A percentile compares a stretch with the other conserved stretches of the same genome.
These are phyloP conservation scores for Mycena galericulata DNA, from an alignment of 768 basidiomycete species.

Conservation along the genomic window DNA sequence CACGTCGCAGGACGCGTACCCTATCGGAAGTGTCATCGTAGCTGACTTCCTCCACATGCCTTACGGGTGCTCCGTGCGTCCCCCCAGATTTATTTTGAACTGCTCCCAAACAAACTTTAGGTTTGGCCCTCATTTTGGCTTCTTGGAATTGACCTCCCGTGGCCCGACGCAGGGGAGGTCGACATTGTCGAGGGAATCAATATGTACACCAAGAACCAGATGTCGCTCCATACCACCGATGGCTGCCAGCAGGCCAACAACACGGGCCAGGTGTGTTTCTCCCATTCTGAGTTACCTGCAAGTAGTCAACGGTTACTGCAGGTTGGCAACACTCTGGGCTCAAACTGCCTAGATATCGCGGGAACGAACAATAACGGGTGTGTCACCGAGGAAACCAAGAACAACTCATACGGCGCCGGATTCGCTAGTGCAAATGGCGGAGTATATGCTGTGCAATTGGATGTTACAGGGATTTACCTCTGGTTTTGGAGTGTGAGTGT, in stretches of 20 bases:
- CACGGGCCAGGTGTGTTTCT: conserved; percentile 20
- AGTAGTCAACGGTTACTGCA: not conserved
- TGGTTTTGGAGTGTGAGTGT: conserved; percentile 47
- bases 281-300: not conserved
- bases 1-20: not conserved
- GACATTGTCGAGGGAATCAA: conserved; percentile 70
- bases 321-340: not conserved
- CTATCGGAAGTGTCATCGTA: conserved; percentile 54
- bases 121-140: conserved; percentile 65
- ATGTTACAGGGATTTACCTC: conserved; percentile 54
- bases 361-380: conserved; percentile 49
- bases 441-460: conserved; percentile 76
- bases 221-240: conserved; percentile 63
- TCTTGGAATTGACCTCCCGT: conserved; percentile 48
- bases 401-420: conserved; percentile 54
- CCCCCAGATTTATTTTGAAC: conserved; percentile 27
- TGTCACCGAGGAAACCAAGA: conserved; percentile 54
- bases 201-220: conserved; percentile 61
- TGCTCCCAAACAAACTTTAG: conserved; percentile 31
- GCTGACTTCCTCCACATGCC: conserved; percentile 61
- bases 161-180: conserved; percentile 60
- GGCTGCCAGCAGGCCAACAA: conserved; percentile 51
- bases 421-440: conserved; percentile 67
- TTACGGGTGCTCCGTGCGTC: conserved; percentile 64
- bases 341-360: conserved; percentile 46